A percentile compares a stretch with the other conserved stretches of the same genome.
Evolutionary conservation across 2,329 filamentous ascomycete species (phyloP).

Genomic region (Podosphaera aphanis): DNA sequence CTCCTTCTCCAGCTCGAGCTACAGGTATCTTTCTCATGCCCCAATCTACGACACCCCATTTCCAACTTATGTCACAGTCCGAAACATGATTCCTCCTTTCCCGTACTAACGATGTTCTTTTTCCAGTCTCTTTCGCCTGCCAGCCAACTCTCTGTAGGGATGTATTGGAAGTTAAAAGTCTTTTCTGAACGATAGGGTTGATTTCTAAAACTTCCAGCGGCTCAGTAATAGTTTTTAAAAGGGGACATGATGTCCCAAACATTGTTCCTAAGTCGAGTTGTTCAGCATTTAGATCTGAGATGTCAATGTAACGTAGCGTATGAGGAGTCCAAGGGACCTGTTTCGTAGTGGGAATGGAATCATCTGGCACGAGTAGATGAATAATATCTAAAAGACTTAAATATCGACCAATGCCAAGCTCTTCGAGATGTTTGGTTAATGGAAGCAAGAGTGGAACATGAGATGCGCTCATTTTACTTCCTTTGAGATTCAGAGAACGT

Average conservation of each 20-base stretch:
- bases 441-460: conserved; percentile 41
- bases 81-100: conserved; percentile 11
- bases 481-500: conserved; percentile 52
- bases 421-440: conserved; percentile 50
- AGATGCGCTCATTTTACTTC: conserved; percentile 40
- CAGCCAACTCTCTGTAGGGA: conserved; percentile 28
- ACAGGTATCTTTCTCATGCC: conserved; percentile 50
- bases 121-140: conserved; percentile 44
- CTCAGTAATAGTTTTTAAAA: conserved; percentile 35
- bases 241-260: conserved; percentile 25
- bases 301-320: conserved; percentile 50
- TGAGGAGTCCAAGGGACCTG: conserved; percentile 27
- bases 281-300: conserved; percentile 43
- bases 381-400: conserved; percentile 37
- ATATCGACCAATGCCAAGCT: conserved; percentile 48
- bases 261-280: conserved; percentile 33
- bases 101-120: conserved; percentile 41
- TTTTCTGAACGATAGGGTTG: conserved; percentile 41
- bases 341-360: conserved; percentile 10
- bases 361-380: conserved; percentile 10
- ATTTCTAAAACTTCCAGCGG: conserved; percentile 61
- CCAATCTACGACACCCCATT: conserved; percentile 68
- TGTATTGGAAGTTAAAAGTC: conserved; percentile 23
- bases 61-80: conserved; percentile 47
- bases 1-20: conserved; percentile 29